phyloP scores from a whole-genome alignment of 768 basidiomycete genomes.

The Strobilomyces echinocephalus region DNA sequence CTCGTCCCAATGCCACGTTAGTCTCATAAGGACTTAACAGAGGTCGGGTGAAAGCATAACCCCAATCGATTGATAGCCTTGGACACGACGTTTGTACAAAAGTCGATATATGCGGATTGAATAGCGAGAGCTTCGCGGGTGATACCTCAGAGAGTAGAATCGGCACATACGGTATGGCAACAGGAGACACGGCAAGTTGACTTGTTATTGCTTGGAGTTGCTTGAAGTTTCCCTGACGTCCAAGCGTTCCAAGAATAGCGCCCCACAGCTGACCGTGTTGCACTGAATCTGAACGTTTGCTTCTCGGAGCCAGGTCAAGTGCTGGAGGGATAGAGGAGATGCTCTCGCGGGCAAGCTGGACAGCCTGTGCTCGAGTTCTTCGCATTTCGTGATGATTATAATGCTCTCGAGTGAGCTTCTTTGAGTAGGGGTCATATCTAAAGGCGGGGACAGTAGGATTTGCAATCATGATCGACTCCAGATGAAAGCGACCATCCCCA shows the following conservation, averaged over 20 bases:
- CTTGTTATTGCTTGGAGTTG: slow-evolving; percentile 83
- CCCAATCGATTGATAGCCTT: slow-evolving; percentile 96
- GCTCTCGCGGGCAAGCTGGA: slow-evolving; percentile 67
- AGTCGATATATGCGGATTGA: slow-evolving; percentile 74
- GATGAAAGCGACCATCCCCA: slow-evolving; percentile 96
- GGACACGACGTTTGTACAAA: slow-evolving; percentile 98
- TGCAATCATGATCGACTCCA: slow-evolving; percentile 99
- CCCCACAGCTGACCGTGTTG: slow-evolving; percentile 60
- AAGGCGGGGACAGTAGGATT: slow-evolving; percentile 94
- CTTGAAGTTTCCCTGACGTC: slow-evolving; percentile 87
- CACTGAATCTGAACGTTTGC: slow-evolving; percentile 12
- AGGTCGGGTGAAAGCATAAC: slow-evolving; percentile 88
- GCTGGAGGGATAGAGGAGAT: slow-evolving; percentile 34
- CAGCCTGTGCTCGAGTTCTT: slow-evolving; percentile 63
- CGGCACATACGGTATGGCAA: slow-evolving; percentile 71
- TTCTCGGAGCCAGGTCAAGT: slow-evolving; percentile 3
- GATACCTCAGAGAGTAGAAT: slow-evolving; percentile 97
- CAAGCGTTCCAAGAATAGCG: slow-evolving; percentile 89
- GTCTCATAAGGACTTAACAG: slow-evolving; percentile 92
- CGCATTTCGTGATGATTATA: slow-evolving; percentile 92
- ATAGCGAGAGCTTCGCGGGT: slow-evolving; percentile 84
- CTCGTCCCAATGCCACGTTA: slow-evolving; percentile 64
- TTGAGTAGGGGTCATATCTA: slow-evolving; percentile 97
- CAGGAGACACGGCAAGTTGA: slow-evolving; percentile 54
- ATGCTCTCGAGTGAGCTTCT: slow-evolving; percentile 89